Evolutionary conservation across 2,329 filamentous ascomycete genomes (phyloP), one percentile per base, ranked within the genome.

Genomic region (Truncatella angustata): DNA sequence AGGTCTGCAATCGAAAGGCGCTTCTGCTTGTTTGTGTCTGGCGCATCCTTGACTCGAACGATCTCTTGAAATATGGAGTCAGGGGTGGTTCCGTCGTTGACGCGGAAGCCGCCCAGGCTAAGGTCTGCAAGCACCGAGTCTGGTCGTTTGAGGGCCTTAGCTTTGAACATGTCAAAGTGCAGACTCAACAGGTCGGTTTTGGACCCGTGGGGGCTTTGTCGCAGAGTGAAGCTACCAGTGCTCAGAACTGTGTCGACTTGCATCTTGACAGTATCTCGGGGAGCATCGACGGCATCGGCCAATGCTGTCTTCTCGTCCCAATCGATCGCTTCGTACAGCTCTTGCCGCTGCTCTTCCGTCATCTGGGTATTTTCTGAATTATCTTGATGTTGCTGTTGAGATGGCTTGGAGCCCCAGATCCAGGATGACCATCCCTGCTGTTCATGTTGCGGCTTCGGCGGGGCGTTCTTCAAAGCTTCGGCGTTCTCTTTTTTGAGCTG

Each of bases 241-340:
- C 90, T 88, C n/a, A 99, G 84, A 51, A 90, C 93, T 46, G 94
- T 87, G 66, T 97, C 91, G 45, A 99, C 76, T 66, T 97, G 90
- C 68, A 97, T 79, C 70, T 97, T 97, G 63, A 99, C 80, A 9
- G 91, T 91, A 61, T 99, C 94, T 50, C 90, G 84, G 0, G 95
- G 95, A 28, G 91, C 78, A 60, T 99, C 94, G 3, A 99, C 86
- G 37, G 88, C 87, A 59, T 96, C 91, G 0, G 91, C 80, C 35
- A 99, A 80, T 2, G 88, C 90, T 54, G 92, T 86, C 75, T 97
- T 97, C 70, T 99, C 94, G 56, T 99, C 90, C 86, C 93, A 99
- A 63, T 97, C 94, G 62, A 99, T 99, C 46, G 91, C 95, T 60
- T 95, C 88, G 69, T 97, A 99, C 9, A 99, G 81, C 70, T 99